Evolutionary conservation across 2,329 filamentous ascomycete species (phyloP).

Genomic region (Albophoma yamanashiensis): DNA sequence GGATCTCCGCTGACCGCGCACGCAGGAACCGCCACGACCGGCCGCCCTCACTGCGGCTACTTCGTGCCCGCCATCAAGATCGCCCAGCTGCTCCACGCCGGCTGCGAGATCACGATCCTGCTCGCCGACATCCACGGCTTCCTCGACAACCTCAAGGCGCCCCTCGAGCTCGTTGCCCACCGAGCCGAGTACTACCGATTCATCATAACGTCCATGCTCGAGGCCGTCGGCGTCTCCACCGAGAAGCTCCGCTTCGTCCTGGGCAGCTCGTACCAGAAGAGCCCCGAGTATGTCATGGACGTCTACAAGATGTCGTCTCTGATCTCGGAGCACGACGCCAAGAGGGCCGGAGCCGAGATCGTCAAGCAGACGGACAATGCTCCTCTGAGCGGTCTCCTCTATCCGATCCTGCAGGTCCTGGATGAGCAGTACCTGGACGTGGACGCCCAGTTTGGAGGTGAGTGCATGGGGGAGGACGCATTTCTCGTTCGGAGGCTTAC

Average conservation of each 20-base stretch:
- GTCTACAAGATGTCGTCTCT: constrained; percentile 64
- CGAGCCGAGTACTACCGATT: constrained; percentile 77
- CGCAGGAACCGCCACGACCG: constrained; percentile 67
- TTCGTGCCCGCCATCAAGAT: constrained; percentile 84
- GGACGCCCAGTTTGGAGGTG: constrained; percentile 78
- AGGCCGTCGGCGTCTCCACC: constrained; percentile 68
- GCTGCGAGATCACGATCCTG: constrained; percentile 71
- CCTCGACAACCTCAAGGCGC: constrained; percentile 76
- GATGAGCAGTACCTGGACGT: constrained; percentile 85
- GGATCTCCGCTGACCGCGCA: not conserved
- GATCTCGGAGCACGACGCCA: constrained; percentile 69
- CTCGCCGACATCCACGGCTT: constrained; percentile 68
- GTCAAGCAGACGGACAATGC: constrained; percentile 84
- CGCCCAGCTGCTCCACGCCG: constrained; percentile 74
- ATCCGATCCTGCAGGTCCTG: constrained; percentile 61
- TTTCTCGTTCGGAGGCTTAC: not conserved
- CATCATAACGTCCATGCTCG: constrained; percentile 63
- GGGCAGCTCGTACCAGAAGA: constrained; percentile 73
- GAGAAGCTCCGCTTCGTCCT: constrained; percentile 74
- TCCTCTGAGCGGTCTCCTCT: constrained; percentile 41
- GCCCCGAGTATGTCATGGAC: constrained; percentile 73
- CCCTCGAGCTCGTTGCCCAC: constrained; percentile 74
- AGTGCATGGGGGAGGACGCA: not conserved
- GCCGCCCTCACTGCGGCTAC: constrained; percentile 83
- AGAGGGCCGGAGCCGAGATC: constrained; percentile 85